A percentile compares a stretch with the other conserved stretches of the same genome.
These are phyloP conservation scores for Trypanosoma platydactyli DNA, from an alignment of 208 protist genomes.

Conservation along the genomic window DNA sequence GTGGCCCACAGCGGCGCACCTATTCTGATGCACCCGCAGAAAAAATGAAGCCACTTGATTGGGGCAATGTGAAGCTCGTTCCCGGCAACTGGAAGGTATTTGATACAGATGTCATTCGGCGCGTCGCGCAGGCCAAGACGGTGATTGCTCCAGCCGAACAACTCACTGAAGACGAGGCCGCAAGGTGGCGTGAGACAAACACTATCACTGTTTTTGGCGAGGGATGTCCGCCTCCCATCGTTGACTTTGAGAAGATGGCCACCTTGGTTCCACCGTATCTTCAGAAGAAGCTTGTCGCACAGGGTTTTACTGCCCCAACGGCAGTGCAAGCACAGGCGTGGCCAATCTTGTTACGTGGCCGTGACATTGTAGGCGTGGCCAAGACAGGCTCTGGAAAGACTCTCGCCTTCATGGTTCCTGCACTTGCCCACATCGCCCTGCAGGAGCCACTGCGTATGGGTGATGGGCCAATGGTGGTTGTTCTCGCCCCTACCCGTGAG, in stretches of 20 bases:
- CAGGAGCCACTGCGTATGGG: slow-evolving; percentile 70
- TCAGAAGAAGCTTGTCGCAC: slow-evolving; percentile 68
- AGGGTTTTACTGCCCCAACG: slow-evolving; percentile 82
- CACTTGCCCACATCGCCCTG: slow-evolving; percentile 79
- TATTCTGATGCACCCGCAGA: slow-evolving; percentile 30
- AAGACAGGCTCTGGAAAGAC: slow-evolving; percentile 96
- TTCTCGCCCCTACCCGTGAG: slow-evolving; percentile 98
- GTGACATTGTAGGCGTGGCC: slow-evolving; percentile 90
- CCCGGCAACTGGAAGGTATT: slow-evolving; percentile 82
- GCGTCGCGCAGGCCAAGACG: slow-evolving; percentile 46
- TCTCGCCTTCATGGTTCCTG: slow-evolving; percentile 91
- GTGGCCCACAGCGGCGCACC: slow-evolving; percentile 6
- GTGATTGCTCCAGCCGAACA: slow-evolving; percentile 6
- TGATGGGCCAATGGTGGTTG: slow-evolving; percentile 97
- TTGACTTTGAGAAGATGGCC: slow-evolving; percentile 65
- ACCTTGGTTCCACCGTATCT: slow-evolving; percentile 66
- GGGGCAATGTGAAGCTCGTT: slow-evolving; percentile 52
- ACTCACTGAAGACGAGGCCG: slow-evolving; percentile 57
- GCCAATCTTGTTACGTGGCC: slow-evolving; percentile 80
- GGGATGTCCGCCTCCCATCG: slow-evolving; percentile 58
- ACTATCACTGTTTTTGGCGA: slow-evolving; percentile 72
- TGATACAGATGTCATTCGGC: slow-evolving; percentile 59
- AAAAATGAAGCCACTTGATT: slow-evolving; percentile 72
- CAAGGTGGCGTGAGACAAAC: slow-evolving; percentile 60
- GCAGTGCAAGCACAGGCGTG: slow-evolving; percentile 88